These are phyloP conservation scores for Globisporangium cederbergense DNA, from an alignment of 352 stramenopile genomes.

Conservation along the genomic window DNA sequence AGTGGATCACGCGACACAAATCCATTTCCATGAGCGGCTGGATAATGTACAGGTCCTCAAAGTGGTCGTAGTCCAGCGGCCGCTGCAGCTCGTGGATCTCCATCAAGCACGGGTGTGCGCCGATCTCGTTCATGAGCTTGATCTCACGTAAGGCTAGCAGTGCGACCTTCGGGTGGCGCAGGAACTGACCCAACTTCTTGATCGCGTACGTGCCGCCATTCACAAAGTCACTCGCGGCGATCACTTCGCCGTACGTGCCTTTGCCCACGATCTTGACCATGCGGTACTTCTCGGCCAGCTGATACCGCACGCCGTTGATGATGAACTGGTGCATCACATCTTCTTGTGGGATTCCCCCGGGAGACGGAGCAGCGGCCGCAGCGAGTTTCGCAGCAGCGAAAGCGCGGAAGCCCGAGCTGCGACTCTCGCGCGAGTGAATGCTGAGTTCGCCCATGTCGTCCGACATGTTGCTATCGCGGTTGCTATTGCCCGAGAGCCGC, in stretches of 20 bases:
- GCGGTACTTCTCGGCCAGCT: constrained; percentile 82
- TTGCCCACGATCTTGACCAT: constrained; percentile 90
- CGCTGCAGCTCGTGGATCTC: constrained; percentile 81
- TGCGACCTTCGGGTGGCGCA: constrained; percentile 82
- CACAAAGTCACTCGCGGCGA: constrained; percentile 84
- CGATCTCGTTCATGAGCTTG: constrained; percentile 86
- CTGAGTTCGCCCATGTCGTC: constrained; percentile 21
- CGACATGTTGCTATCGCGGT: constrained; percentile 29
- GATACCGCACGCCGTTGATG: constrained; percentile 85
- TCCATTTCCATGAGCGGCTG: constrained; percentile 98
- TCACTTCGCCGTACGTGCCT: constrained; percentile 89
- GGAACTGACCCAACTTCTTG: constrained; percentile 86
- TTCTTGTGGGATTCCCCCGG: constrained; percentile 23
- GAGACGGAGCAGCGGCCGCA: constrained; percentile 7
- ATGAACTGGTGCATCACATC: constrained; percentile 88
- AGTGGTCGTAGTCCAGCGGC: constrained; percentile 83
- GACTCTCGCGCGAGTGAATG: constrained; percentile 7
- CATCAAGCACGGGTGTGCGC: constrained; percentile 74
- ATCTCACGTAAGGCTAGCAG: constrained; percentile 84
- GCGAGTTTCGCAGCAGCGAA: constrained; percentile 30
- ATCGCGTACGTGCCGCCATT: constrained; percentile 84
- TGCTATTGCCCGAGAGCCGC: constrained; percentile 27
- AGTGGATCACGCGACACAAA: constrained; percentile 87
- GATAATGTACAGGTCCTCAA: constrained; percentile 98
- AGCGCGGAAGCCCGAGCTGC: constrained; percentile 34